Conservation (phyloP, 2,329 filamentous ascomycete genomes). For the Talaromyces sp. region DNA sequence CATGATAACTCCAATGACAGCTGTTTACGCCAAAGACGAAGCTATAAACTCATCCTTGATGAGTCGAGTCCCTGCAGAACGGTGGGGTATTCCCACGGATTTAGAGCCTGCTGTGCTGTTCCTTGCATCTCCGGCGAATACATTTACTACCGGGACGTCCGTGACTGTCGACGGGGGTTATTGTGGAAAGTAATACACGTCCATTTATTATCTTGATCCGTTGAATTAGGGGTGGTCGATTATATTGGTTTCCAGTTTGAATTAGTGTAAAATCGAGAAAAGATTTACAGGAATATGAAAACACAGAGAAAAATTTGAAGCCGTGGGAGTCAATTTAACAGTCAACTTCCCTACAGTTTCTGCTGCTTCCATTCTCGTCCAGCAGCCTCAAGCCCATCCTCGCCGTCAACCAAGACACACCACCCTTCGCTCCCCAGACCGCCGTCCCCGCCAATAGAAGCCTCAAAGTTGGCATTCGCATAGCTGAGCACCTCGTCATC, state of each 20-base stretch:
- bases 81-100: neutral
- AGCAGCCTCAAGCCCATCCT: conserved; percentile 53
- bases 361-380: conserved; percentile 49
- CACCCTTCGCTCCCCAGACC: conserved; percentile 69
- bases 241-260: neutral
- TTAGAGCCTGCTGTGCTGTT: neutral
- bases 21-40: neutral
- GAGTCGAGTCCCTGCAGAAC: neutral
- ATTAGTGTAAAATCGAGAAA: neutral
- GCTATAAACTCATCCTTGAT: neutral
- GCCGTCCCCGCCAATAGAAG: conserved; percentile 63
- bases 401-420: conserved; percentile 84
- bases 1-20: neutral
- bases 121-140: neutral
- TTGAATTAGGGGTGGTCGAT: neutral
- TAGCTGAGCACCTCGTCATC: conserved; percentile 69
- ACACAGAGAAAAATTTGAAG: neutral
- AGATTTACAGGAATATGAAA: neutral
- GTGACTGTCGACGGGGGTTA: neutral
- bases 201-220: neutral
- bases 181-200: neutral
- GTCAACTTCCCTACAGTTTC: conserved; percentile 27
- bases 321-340: neutral
- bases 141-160: neutral
- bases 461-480: conserved; percentile 65